These are phyloP conservation scores for Crithidia bombi DNA, from an alignment of 208 protist genomes.

Conservation along the genomic window DNA sequence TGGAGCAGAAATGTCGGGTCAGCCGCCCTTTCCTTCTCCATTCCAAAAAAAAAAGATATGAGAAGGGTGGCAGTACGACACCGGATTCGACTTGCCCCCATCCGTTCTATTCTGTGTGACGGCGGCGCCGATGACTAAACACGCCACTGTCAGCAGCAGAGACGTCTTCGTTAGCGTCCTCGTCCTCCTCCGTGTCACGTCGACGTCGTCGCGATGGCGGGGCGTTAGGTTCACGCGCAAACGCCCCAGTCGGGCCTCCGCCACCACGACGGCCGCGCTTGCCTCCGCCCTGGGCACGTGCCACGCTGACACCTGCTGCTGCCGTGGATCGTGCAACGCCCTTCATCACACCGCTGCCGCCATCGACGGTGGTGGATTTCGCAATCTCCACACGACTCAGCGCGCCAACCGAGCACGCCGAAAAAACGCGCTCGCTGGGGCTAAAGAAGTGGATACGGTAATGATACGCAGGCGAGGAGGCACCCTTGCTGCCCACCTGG, in stretches of 20 bases:
- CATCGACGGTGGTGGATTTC: conserved; percentile 40
- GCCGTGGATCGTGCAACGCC: conserved; percentile 11
- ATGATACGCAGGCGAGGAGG: conserved; percentile 48
- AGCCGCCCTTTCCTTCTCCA: no score
- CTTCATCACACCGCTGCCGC: conserved; percentile 1
- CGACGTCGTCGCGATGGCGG: conserved; percentile 18
- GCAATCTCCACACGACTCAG: conserved; percentile 69
- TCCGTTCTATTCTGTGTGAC: background rate
- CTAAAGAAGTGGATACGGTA: conserved; percentile 70
- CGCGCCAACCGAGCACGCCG: conserved; percentile 73
- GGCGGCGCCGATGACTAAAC: conserved; percentile 12
- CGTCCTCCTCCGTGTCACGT: background rate
- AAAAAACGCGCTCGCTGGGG: conserved; percentile 78
- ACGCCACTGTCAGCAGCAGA: background rate
- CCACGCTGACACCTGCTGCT: conserved; percentile 7
- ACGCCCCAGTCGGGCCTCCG: conserved; percentile 1
- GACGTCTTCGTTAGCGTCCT: background rate
- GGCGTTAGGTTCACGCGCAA: conserved; percentile 20
- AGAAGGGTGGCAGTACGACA: no score
- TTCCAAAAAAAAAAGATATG: background rate
- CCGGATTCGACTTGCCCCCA: background rate
- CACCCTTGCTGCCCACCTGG: conserved; percentile 29
- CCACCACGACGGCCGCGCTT: conserved; percentile 11
- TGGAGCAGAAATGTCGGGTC: no score
- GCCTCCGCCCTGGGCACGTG: conserved; percentile 7